Evolutionary conservation across 2,329 filamentous ascomycete genomes (phyloP).

Genomic region (Mycosphaerelloides madeirae): DNA sequence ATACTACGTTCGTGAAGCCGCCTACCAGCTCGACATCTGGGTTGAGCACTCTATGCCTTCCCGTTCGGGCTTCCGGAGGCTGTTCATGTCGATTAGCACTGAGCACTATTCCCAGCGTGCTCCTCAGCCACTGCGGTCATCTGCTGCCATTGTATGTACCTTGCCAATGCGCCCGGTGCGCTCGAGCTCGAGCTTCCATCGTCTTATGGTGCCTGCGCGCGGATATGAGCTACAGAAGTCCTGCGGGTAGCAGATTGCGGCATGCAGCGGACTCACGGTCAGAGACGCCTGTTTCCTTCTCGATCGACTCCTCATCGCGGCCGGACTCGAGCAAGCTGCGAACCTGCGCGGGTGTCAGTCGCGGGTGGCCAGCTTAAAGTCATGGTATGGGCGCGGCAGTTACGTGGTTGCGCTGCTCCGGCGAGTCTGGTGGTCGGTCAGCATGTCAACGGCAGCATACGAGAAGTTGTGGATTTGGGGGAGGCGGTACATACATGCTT

Average conservation of each 20-base stretch:
- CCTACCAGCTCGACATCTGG: constrained; percentile 32
- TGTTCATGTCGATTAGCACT: constrained; percentile 1
- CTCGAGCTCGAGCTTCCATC: constrained; percentile 37
- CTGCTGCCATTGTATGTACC: constrained; percentile 3
- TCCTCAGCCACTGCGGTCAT: no score
- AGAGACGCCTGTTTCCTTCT: constrained; percentile 35
- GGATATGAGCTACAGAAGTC: not conserved
- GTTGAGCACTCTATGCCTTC: constrained; percentile 32
- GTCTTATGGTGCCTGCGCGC: constrained; percentile 20
- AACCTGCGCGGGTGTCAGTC: no score
- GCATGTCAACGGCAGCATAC: no score
- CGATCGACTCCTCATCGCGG: constrained; percentile 33
- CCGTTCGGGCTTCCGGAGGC: constrained; percentile 34
- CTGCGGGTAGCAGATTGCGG: not conserved
- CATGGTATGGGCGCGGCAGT: no score
- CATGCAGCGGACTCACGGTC: constrained; percentile 21
- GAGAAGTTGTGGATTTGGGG: no score
- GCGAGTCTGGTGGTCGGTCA: no score
- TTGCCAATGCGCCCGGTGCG: constrained; percentile 35
- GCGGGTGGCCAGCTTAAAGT: no score
- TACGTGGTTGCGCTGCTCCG: no score
- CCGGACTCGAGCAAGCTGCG: constrained; percentile 28
- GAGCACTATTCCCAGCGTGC: not conserved
- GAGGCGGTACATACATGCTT: no score
- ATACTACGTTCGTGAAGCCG: not conserved